Base-by-base conservation (phyloP, 1,284 basidiomycete genomes). In the Ceratobasidium papillatum region DNA sequence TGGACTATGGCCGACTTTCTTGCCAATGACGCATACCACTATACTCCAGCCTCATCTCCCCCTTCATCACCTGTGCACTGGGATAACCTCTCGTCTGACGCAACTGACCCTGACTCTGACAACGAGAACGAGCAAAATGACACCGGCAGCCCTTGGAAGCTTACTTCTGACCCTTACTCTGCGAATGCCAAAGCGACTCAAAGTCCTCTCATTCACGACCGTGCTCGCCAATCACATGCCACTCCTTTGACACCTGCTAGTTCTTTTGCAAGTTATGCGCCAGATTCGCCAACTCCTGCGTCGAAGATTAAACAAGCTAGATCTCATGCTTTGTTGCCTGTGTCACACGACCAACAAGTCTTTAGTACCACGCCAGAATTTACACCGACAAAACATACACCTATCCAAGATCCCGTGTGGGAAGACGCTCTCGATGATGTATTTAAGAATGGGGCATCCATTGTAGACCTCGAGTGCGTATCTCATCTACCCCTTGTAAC, bases 101-200 rank as follows among this genome's bases (percentile, higher is more conserved):
- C 43, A 25, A 41, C 52, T n/a, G 56, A 71, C 36, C 36, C 32
- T 1, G 56, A 38, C 1, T 11, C n/a, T 54, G 52, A 54, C 27
- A 34, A 59, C 54, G 54, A 41, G 7, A 41, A 27, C 17, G 22
- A 49, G 14, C 11, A 41, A 25, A 38, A 34, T n/a, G n/a, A n/a
- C n/a, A 1, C n/a, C 11, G 54, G 45, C 5, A 71, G 68, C 27
- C 65, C 65, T 17, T 71, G 68, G 68, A 59, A 36, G 30, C 36
- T 71, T 9, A 54, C 22, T n/a, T 71, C 68, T 25, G 68, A 71
- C 54, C 68, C 68, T 41, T 71, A 71, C 54, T 71, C 68, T 45
- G 68, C 68, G 5, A 71, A 71, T 27, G 68, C 68, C 68, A 71
- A 71, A 47, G 68, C 68, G 7, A 71, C 68, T 22, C 68, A 59